phyloP scores from a whole-genome alignment of 805 yeast species.

The Candida ficus region DNA sequence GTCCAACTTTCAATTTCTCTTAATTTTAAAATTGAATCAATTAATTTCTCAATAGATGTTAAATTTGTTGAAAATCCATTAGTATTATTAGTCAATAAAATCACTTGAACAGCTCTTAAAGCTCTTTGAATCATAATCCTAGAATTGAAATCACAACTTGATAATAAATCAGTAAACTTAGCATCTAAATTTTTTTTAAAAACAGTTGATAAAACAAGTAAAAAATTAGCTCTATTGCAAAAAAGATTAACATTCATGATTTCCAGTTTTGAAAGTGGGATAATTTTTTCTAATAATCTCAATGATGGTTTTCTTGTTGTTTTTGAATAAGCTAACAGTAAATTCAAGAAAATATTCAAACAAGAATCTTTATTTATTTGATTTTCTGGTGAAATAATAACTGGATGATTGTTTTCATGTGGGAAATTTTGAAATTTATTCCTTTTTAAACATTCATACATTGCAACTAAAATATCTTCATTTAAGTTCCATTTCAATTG shows the following conservation, averaged over 20 bases:
- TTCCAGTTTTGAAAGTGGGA: slow-evolving; percentile 17
- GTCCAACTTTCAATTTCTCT: slow-evolving; percentile 8
- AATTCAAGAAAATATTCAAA: slow-evolving; percentile 16
- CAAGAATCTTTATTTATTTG: slow-evolving; percentile 12
- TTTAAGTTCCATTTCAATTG: slow-evolving; percentile 13
- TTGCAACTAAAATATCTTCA: slow-evolving; percentile 9
- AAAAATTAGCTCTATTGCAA: slow-evolving; percentile 21
- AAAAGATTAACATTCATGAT: slow-evolving; percentile 12
- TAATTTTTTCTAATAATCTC: slow-evolving; percentile 19
- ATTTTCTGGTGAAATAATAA: slow-evolving; percentile 2
- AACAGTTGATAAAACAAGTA: slow-evolving; percentile 11
- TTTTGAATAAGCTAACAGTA: slow-evolving; percentile 9
- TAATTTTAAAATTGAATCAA: slow-evolving; percentile 1
- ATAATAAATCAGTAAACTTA: slow-evolving; percentile 12
- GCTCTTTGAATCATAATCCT: slow-evolving; percentile 3
- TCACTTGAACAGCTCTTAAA: slow-evolving; percentile 7
- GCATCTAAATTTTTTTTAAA: slow-evolving; percentile 16
- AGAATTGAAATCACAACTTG: slow-evolving; percentile 8
- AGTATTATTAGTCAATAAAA: slow-evolving; percentile 10
- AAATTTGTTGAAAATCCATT: slow-evolving; percentile 5
- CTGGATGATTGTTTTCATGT: slow-evolving; percentile 14
- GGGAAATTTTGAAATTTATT: slow-evolving; percentile 19
- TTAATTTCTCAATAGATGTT: slow-evolving; percentile 1
- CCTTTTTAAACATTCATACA: slow-evolving; percentile 19
- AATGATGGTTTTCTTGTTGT: slow-evolving; percentile 3